phyloP scores from a whole-genome alignment of 495 filamentous ascomycete species.

The Corynascus novoguineensis region DNA sequence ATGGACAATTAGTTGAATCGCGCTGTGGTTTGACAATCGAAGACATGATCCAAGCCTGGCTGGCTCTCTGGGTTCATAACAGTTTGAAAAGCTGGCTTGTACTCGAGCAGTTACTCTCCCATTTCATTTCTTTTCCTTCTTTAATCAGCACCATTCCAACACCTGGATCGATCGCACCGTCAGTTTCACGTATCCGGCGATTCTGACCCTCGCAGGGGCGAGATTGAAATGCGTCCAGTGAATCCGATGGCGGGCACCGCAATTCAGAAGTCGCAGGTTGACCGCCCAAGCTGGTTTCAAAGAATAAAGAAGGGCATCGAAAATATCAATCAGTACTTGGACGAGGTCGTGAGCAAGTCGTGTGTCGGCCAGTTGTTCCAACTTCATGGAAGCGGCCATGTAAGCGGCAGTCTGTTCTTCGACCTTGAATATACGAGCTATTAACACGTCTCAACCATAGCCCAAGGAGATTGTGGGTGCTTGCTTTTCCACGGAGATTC shows the following conservation, averaged over 20 bases:
- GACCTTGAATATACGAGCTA: background rate
- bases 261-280: background rate
- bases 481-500: constrained; percentile 68
- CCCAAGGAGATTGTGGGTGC: constrained; percentile 53
- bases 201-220: constrained; percentile 12
- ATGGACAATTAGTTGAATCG: background rate
- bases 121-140: too few relatives aligned
- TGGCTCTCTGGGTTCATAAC: background rate
- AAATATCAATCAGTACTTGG: constrained; percentile 17
- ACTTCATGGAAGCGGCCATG: constrained; percentile 65
- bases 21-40: background rate
- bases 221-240: constrained; percentile 16
- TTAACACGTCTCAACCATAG: constrained; percentile 29
- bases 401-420: constrained; percentile 30
- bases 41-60: background rate
- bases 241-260: background rate
- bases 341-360: constrained; percentile 37
- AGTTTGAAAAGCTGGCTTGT: background rate
- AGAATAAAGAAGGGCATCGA: background rate
- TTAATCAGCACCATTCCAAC: too few relatives aligned
- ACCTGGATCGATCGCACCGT: background rate
- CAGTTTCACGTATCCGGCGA: background rate
- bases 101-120: too few relatives aligned
- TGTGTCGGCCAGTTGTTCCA: constrained; percentile 65
- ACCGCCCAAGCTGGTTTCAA: background rate